Percentiles rank a stretch among this genome's conserved stretches.
phyloP scores from a whole-genome alignment of 805 yeast genomes.

The Candida michaelii region DNA sequence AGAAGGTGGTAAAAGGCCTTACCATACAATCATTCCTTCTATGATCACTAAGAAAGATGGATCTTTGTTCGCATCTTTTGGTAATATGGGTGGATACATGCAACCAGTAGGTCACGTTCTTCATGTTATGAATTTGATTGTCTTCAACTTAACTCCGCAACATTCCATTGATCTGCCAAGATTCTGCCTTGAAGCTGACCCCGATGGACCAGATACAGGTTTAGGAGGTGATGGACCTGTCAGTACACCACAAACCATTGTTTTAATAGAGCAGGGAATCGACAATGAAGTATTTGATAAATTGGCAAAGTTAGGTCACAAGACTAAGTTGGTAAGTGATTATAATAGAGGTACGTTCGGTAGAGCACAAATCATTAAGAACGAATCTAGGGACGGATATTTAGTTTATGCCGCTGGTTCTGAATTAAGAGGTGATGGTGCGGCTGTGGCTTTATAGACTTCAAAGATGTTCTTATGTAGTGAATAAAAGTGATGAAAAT shows the following conservation, averaged over 20 bases:
- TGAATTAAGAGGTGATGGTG: slow-evolving; percentile 85
- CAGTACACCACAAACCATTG: slow-evolving; percentile 55
- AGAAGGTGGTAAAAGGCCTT: slow-evolving; percentile 71
- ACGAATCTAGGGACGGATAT: slow-evolving; percentile 38
- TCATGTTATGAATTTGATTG: slow-evolving; percentile 62
- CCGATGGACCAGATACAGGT: slow-evolving; percentile 41
- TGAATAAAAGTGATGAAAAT: neutral
- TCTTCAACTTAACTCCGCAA: slow-evolving; percentile 69
- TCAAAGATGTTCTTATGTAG: neutral
- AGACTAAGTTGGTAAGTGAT: slow-evolving; percentile 44
- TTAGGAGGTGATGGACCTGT: slow-evolving; percentile 66
- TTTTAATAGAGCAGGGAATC: slow-evolving; percentile 67
- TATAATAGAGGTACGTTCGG: slow-evolving; percentile 51
- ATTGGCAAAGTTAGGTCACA: slow-evolving; percentile 58
- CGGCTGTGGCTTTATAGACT: slow-evolving; percentile 51
- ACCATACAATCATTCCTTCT: slow-evolving; percentile 83
- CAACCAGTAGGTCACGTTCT: slow-evolving; percentile 87
- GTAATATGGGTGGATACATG: slow-evolving; percentile 85
- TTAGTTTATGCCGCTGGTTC: slow-evolving; percentile 68
- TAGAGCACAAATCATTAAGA: slow-evolving; percentile 71
- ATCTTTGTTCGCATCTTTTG: slow-evolving; percentile 64
- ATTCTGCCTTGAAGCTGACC: slow-evolving; percentile 59
- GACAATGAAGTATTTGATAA: slow-evolving; percentile 43
- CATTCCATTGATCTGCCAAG: slow-evolving; percentile 76
- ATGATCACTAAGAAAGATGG: slow-evolving; percentile 58